Evolutionary conservation across 1,284 basidiomycete species (phyloP), one percentile per base, ranked within the genome.

Genomic region (Cryptococcus maquisensis): DNA sequence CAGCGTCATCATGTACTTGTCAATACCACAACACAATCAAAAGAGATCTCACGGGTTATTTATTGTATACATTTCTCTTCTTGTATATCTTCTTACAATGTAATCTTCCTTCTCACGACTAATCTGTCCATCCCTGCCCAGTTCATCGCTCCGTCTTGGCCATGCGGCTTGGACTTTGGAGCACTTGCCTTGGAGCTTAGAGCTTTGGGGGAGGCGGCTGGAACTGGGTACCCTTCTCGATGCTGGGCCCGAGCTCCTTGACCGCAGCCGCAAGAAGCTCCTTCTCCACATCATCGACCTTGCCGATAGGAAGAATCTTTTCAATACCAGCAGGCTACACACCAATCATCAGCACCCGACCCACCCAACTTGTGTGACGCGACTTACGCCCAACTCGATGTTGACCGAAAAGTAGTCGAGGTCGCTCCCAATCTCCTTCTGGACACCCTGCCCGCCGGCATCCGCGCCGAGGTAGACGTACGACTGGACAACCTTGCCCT

Each of bases 381-480:
- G 10, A 75, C 75, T 66, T 81, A 91, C 88, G 69, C 90, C 89
- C 62, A 96, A 87, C 79, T 93, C 87, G 64, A 96, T 86, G 66
- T 85, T 86, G 63, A 87, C 87, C 21, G 90, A 88, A 83, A 96
- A 96, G 82, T 86, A 96, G 73, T 87, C 84, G 67, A 94, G 65
- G 54, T 78, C 77, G 47, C 69, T 54, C 38, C 73, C 75, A 54
- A 79, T 73, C 65, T 77, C 77, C 69, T 76, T 69, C 64, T 72
- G 66, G 62, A 79, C 62, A 32, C 51, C 67, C 48, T 71, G 74
- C 51, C 77, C 75, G 56, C 74, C 75, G 47, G 74, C 60, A 61
- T 74, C 77, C 54, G 80, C 74, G 39, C 66, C 66, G 79, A 87
- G 90, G 81, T 87, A 85, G 73, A 96, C 87, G 78, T 90, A 95